Conservation (phyloP, 176 grass and related monocot genomes). For the Oryza officinalis region DNA sequence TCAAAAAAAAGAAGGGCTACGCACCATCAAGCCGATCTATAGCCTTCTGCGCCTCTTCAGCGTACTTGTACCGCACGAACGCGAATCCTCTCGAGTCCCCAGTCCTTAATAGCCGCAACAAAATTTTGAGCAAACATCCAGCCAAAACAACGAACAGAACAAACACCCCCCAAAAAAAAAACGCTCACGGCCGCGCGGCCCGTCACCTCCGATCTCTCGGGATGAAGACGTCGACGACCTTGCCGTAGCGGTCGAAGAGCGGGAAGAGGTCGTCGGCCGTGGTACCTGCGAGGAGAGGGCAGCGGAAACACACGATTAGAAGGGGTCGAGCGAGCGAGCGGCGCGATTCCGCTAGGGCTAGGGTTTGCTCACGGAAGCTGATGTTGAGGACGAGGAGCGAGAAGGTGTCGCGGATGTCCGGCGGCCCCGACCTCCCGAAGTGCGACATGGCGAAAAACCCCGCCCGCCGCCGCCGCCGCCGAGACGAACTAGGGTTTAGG, state of each 20-base stretch:
- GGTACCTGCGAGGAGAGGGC: conserved; percentile 54
- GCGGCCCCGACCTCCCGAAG: conserved; percentile 90
- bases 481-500: conserved; percentile 39
- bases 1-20: neutral
- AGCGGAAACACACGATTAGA: neutral
- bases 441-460: conserved; percentile 63
- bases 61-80: conserved; percentile 95
- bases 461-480: neutral
- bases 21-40: conserved; percentile 87
- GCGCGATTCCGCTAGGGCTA: conserved; percentile 24
- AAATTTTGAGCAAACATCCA: neutral
- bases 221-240: conserved; percentile 97
- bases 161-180: neutral
- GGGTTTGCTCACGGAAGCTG: conserved; percentile 76
- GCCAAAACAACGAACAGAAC: neutral
- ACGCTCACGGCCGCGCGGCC: neutral
- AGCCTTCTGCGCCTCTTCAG: conserved; percentile 94
- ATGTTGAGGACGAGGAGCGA: conserved; percentile 98
- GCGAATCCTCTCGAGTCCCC: conserved; percentile 94
- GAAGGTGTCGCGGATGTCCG: conserved; percentile 82
- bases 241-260: conserved; percentile 92
- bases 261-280: conserved; percentile 90
- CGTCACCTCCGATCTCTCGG: conserved; percentile 87
- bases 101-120: conserved; percentile 40
- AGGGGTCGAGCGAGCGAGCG: neutral